Evolutionary conservation across 2,329 filamentous ascomycete species (phyloP).

Genomic region (Colletotrichum tanaceti): DNA sequence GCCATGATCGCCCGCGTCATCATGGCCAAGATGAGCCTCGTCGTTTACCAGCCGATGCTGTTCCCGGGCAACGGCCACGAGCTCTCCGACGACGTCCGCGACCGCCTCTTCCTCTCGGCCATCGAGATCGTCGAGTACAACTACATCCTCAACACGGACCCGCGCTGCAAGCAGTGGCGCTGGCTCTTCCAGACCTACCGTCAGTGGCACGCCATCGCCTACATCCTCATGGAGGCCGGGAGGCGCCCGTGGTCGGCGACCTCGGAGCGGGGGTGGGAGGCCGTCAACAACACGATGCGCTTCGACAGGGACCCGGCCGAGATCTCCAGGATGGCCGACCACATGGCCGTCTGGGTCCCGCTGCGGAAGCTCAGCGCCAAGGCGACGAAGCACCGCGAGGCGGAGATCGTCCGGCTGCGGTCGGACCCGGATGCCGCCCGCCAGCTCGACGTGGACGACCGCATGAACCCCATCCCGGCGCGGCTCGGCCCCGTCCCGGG

Average conservation of each 20-base stretch:
- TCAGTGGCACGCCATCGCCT: conserved; percentile 64
- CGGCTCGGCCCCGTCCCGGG: conserved; percentile 62
- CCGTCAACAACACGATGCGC: conserved; percentile 52
- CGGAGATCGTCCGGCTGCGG: conserved; percentile 62
- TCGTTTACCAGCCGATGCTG: conserved; percentile 80
- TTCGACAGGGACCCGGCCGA: conserved; percentile 56
- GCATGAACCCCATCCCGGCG: conserved; percentile 55
- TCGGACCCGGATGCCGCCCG: conserved; percentile 61
- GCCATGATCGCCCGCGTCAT: conserved; percentile 77
- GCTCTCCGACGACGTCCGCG: conserved; percentile 70
- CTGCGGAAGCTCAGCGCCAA: conserved; percentile 66
- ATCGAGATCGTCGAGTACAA: conserved; percentile 80
- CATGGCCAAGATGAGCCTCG: conserved; percentile 81
- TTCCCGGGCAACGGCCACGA: conserved; percentile 67
- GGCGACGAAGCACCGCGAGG: conserved; percentile 62
- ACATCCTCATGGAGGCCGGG: conserved; percentile 59
- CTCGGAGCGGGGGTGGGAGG: conserved; percentile 63
- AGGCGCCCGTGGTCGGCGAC: conserved; percentile 62
- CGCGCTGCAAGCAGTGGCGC: conserved; percentile 57
- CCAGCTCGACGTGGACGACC: conserved; percentile 62
- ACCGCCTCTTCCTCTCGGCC: conserved; percentile 77
- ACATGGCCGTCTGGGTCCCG: conserved; percentile 64
- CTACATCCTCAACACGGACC: conserved; percentile 72
- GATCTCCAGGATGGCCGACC: conserved; percentile 57
- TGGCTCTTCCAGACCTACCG: conserved; percentile 65